Evolutionary conservation across 768 basidiomycete species (phyloP).

Genomic region (Megacollybia marginata): DNA sequence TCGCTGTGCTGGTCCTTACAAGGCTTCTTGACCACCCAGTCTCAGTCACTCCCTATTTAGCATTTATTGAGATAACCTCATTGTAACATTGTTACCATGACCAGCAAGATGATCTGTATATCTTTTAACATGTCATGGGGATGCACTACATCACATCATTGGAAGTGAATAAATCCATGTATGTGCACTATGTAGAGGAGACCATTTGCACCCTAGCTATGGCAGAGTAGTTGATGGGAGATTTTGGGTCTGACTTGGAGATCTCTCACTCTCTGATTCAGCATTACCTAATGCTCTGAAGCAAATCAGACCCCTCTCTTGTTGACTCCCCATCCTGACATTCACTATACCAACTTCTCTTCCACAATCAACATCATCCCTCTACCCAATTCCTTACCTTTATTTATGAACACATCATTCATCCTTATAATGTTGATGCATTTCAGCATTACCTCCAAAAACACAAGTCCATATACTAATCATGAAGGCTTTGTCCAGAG

Average conservation of each 20-base stretch:
- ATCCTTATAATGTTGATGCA: constrained; percentile 24
- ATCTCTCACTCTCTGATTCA: neutral
- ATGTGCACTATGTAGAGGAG: neutral
- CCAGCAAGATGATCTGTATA: neutral
- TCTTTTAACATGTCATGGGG: too few relatives aligned
- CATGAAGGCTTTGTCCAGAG: neutral
- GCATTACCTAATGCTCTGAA: neutral
- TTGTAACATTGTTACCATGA: neutral
- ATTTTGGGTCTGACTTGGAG: neutral
- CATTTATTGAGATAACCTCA: neutral
- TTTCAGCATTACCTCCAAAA: constrained; percentile 17
- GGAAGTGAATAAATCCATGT: neutral
- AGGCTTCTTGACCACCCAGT: constrained; percentile 9
- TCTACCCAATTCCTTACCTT: neutral
- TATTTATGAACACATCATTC: too few relatives aligned
- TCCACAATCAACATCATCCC: constrained; percentile 7
- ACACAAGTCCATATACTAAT: constrained; percentile 4
- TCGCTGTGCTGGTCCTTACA: neutral
- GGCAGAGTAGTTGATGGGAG: too few relatives aligned
- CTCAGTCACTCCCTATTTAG: constrained; percentile 5
- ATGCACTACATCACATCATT: neutral
- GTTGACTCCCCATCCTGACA: neutral
- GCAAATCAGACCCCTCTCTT: neutral
- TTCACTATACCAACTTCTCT: constrained; percentile 9
- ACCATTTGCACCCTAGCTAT: neutral